Conservation (phyloP, 176 grass and related monocot genomes). For the Hyparrhenia diplandra region DNA sequence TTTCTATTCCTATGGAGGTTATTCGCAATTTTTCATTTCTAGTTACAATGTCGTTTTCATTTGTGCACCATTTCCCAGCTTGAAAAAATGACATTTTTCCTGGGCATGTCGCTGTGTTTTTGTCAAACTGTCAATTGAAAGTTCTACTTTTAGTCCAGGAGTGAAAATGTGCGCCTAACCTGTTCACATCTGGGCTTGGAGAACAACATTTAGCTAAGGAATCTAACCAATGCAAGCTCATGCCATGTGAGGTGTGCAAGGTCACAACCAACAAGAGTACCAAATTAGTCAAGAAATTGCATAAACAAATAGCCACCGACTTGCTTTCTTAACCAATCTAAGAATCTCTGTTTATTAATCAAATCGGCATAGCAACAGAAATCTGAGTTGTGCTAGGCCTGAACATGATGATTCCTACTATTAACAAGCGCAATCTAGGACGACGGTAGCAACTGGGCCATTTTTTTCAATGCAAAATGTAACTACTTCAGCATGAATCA, state of each 20-base stretch:
- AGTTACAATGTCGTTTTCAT: background rate
- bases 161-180: background rate
- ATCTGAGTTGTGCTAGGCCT: background rate
- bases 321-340: background rate
- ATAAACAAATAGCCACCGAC: conserved; percentile 16
- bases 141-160: background rate
- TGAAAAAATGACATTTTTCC: background rate
- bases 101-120: background rate
- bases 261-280: conserved; percentile 7
- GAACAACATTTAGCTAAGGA: conserved; percentile 10
- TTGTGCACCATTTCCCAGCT: background rate
- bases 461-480: conserved; percentile 11
- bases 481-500: background rate
- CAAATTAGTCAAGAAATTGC: conserved; percentile 5
- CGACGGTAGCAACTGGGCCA: background rate
- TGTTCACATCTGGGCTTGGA: background rate
- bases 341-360: conserved; percentile 28
- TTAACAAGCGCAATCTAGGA: background rate
- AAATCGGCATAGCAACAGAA: background rate
- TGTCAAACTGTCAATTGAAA: background rate
- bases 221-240: background rate
- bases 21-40: background rate
- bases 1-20: background rate
- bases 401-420: background rate
- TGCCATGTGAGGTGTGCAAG: background rate